Conservation (phyloP, 306 rosid species). For the Echinosophora koreensis region DNA sequence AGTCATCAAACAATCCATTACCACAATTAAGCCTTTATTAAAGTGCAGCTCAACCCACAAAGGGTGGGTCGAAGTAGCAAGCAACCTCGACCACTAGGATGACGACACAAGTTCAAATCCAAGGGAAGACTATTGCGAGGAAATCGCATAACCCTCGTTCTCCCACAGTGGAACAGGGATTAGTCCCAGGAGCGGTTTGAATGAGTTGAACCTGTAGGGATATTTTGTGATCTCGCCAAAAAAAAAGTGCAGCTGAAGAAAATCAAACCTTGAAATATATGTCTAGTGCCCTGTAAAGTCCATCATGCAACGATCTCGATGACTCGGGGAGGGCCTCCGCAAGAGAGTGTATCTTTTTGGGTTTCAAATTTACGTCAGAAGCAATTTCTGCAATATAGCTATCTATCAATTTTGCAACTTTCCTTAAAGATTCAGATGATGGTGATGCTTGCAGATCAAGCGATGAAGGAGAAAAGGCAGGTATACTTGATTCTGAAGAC, state of each 20-base stretch:
- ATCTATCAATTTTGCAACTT: slow-evolving; percentile 60
- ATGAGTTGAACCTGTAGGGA: not conserved
- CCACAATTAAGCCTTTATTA: not conserved
- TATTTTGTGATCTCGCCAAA: not conserved
- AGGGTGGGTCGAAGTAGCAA: not conserved
- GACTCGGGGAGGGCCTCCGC: slow-evolving; percentile 80
- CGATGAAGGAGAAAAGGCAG: slow-evolving; percentile 82
- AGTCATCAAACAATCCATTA: not conserved
- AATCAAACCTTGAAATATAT: slow-evolving; percentile 87
- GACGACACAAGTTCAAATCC: not conserved
- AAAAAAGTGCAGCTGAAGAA: slow-evolving; percentile 40
- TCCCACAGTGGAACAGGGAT: not conserved
- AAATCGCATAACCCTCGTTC: not conserved
- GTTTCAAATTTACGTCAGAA: slow-evolving; percentile 48
- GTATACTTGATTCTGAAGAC: slow-evolving; percentile 57
- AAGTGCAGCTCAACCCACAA: slow-evolving; percentile 26
- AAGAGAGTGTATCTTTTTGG: slow-evolving; percentile 44
- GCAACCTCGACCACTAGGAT: not conserved
- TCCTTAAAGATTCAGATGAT: slow-evolving; percentile 61
- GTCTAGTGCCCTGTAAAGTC: slow-evolving; percentile 88
- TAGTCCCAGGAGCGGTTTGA: not conserved
- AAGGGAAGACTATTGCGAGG: not conserved
- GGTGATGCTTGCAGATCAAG: slow-evolving; percentile 63
- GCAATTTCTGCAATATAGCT: slow-evolving; percentile 46
- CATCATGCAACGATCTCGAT: slow-evolving; percentile 85